These are phyloP conservation scores for Hypsizygus marmoreus DNA, from an alignment of 768 basidiomycete species.

Conservation along the genomic window DNA sequence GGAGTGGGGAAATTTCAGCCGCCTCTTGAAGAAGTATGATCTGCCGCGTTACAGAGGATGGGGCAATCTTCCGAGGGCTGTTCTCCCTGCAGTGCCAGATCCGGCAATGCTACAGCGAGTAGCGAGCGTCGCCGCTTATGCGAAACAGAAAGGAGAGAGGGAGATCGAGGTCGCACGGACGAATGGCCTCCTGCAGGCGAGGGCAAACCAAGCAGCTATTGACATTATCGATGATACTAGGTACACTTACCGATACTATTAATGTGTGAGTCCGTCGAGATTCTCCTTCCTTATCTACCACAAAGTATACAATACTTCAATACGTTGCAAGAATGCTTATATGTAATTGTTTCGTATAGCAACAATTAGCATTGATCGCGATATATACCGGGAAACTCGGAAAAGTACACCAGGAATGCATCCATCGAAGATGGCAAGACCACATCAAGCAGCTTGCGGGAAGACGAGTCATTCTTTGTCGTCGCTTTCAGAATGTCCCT, in stretches of 20 bases:
- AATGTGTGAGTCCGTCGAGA: too few relatives aligned
- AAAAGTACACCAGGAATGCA: too few relatives aligned
- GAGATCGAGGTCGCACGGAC: constrained; percentile 4
- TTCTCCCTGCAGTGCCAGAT: constrained; percentile 8
- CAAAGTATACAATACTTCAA: too few relatives aligned
- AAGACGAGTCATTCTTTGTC: constrained; percentile 27
- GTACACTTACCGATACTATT: constrained; percentile 5
- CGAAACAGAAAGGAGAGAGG: constrained; percentile 8
- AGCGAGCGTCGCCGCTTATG: constrained; percentile 4
- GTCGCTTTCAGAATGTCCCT: constrained; percentile 27
- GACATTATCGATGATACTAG: constrained; percentile 6
- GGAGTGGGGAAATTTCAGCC: constrained; percentile 9
- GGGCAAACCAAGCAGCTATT: constrained; percentile 2
- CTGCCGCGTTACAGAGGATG: constrained; percentile 12
- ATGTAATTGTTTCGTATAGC: too few relatives aligned
- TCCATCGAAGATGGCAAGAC: too few relatives aligned
- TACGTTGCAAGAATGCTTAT: too few relatives aligned
- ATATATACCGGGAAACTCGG: too few relatives aligned
- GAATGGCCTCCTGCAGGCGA: constrained; percentile 4
- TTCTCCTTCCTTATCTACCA: too few relatives aligned
- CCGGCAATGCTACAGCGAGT: constrained; percentile 12
- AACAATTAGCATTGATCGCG: too few relatives aligned
- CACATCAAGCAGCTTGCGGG: constrained; percentile 18
- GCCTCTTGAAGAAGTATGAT: constrained; percentile 13
- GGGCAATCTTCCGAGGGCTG: constrained; percentile 13